Evolutionary conservation across 2,329 filamentous ascomycete genomes (phyloP).

Genomic region (Alternaria panax): DNA sequence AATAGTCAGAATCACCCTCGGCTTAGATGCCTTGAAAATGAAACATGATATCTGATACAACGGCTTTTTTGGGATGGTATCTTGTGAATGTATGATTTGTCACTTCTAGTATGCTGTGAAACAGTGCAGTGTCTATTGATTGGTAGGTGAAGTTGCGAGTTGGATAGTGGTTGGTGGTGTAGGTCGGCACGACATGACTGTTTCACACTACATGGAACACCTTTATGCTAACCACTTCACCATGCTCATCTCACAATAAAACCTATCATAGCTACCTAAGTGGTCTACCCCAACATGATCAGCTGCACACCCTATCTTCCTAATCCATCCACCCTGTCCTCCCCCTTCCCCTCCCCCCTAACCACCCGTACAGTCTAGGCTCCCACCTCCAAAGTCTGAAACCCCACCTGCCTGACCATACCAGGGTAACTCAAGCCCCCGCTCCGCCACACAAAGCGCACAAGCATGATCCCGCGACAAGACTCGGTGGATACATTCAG

Average conservation of each 20-base stretch:
- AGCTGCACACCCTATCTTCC: neutral
- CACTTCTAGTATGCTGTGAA: neutral
- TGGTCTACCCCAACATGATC: neutral
- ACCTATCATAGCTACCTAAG: neutral
- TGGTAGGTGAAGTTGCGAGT: neutral
- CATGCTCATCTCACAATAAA: neutral
- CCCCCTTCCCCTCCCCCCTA: neutral
- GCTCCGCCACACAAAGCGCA: neutral
- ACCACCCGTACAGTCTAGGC: neutral
- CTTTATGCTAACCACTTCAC: neutral
- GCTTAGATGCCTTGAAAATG: neutral
- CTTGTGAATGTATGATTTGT: neutral
- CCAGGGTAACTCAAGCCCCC: neutral
- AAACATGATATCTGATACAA: neutral
- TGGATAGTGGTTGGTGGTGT: neutral
- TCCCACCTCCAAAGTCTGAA: neutral
- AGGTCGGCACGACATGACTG: neutral
- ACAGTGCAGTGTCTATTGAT: neutral
- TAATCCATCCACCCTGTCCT: neutral
- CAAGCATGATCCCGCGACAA: neutral
- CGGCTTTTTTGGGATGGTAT: neutral
- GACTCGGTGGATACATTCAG: neutral
- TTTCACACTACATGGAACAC: neutral
- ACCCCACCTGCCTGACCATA: neutral
- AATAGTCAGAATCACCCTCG: neutral